Evolutionary conservation across 805 yeast species (phyloP).

Genomic region (Monosporozyma servazzii): DNA sequence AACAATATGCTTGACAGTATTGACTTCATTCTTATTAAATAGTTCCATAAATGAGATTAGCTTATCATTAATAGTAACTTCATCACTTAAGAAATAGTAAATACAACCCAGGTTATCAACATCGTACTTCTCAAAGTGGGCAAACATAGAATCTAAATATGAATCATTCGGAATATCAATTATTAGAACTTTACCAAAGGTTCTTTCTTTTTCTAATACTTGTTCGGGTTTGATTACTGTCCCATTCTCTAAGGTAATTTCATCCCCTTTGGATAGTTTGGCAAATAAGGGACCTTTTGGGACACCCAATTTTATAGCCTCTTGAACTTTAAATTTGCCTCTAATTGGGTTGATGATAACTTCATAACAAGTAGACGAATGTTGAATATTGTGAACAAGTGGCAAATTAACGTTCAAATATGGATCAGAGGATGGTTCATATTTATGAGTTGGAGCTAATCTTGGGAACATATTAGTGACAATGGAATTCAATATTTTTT

Average conservation of each 20-base stretch:
- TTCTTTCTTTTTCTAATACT: slow-evolving; percentile 56
- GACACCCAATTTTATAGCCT: slow-evolving; percentile 62
- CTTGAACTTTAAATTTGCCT: slow-evolving; percentile 63
- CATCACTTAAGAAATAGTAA: slow-evolving; percentile 69
- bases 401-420: slow-evolving; percentile 29
- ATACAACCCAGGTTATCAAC: slow-evolving; percentile 36
- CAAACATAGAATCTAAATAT: slow-evolving; percentile 33
- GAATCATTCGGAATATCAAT: slow-evolving; percentile 58
- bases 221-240: slow-evolving; percentile 52
- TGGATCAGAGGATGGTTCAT: slow-evolving; percentile 33
- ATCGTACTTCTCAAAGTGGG: neutral
- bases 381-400: slow-evolving; percentile 2
- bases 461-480: slow-evolving; percentile 50
- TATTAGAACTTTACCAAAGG: slow-evolving; percentile 52
- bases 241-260: slow-evolving; percentile 53
- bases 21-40: slow-evolving; percentile 32
- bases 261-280: slow-evolving; percentile 48
- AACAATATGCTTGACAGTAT: slow-evolving; percentile 47
- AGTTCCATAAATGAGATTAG: slow-evolving; percentile 43
- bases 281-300: slow-evolving; percentile 55
- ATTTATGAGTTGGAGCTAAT: slow-evolving; percentile 31
- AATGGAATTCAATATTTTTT: slow-evolving; percentile 20
- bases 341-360: slow-evolving; percentile 56
- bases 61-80: slow-evolving; percentile 36
- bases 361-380: slow-evolving; percentile 52